Conservation (phyloP, 2,329 filamentous ascomycete genomes). For the Beauveria asiatica region DNA sequence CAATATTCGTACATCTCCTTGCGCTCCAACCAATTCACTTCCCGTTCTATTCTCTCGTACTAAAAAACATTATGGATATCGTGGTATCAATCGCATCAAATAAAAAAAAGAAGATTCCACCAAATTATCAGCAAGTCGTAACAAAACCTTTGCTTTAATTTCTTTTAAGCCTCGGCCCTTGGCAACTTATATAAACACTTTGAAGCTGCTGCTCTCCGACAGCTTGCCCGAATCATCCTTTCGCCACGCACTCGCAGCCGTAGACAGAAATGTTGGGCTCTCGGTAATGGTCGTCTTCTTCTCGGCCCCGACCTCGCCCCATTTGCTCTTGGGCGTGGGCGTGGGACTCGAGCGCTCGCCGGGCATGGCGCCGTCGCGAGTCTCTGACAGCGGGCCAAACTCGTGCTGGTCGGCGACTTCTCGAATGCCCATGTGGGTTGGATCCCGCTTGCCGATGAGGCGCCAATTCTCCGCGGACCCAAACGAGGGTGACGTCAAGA, state of each 20-base stretch:
- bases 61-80: background rate
- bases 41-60: background rate
- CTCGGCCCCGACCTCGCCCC: slow-evolving; percentile 15
- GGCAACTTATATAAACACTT: slow-evolving; percentile 11
- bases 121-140: background rate
- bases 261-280: background rate
- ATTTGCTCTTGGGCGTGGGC: slow-evolving; percentile 19
- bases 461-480: slow-evolving; percentile 31
- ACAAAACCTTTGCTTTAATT: background rate
- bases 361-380: slow-evolving; percentile 17
- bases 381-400: slow-evolving; percentile 29
- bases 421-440: slow-evolving; percentile 25
- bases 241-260: slow-evolving; percentile 4
- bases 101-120: background rate
- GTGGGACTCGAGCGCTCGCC: slow-evolving; percentile 17
- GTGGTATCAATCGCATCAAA: slow-evolving; percentile 9
- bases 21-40: background rate
- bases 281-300: slow-evolving; percentile 4
- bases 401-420: slow-evolving; percentile 27
- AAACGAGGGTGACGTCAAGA: slow-evolving; percentile 24
- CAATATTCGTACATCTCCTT: background rate
- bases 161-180: background rate
- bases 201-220: slow-evolving; percentile 11
- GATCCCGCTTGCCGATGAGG: slow-evolving; percentile 19
- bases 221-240: slow-evolving; percentile 10